Evolutionary conservation across 1,139 yeast genomes (phyloP).

Genomic region (Candida sp.): DNA sequence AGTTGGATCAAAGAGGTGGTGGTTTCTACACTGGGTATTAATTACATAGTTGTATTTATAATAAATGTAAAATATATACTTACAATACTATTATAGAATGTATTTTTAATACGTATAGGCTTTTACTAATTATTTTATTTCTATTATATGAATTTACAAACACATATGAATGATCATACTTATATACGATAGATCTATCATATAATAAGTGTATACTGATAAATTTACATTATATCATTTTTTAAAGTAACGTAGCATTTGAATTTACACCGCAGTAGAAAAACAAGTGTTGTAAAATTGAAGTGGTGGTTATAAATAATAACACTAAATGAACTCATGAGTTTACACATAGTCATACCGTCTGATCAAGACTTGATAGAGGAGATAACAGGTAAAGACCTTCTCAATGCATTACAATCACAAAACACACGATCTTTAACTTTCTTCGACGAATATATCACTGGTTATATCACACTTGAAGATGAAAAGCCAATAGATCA

Average conservation of each 20-base stretch:
- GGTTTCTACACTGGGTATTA: conserved; percentile 44
- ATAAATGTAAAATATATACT: too few relatives aligned
- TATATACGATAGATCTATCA: too few relatives aligned
- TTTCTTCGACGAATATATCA: conserved; percentile 37
- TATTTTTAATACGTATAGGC: too few relatives aligned
- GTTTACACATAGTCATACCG: conserved; percentile 9
- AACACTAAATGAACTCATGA: conserved; percentile 4
- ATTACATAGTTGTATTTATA: background rate
- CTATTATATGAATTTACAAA: too few relatives aligned
- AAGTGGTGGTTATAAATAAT: too few relatives aligned
- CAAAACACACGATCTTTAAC: conserved; percentile 9
- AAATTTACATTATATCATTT: too few relatives aligned
- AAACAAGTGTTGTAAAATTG: too few relatives aligned
- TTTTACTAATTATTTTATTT: too few relatives aligned
- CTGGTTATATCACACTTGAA: conserved; percentile 27
- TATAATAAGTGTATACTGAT: too few relatives aligned
- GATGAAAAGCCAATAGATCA: conserved; percentile 4
- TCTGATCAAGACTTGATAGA: conserved; percentile 1
- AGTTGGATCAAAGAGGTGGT: conserved; percentile 38
- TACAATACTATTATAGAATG: too few relatives aligned
- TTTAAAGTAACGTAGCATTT: too few relatives aligned
- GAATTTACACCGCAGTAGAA: too few relatives aligned
- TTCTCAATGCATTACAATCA: conserved; percentile 1
- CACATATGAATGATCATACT: background rate
- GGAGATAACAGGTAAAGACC: conserved; percentile 1